Evolutionary conservation across 805 yeast genomes (phyloP), one percentile per base, ranked within the genome.

Genomic region (Sugiyamaella valdiviana): DNA sequence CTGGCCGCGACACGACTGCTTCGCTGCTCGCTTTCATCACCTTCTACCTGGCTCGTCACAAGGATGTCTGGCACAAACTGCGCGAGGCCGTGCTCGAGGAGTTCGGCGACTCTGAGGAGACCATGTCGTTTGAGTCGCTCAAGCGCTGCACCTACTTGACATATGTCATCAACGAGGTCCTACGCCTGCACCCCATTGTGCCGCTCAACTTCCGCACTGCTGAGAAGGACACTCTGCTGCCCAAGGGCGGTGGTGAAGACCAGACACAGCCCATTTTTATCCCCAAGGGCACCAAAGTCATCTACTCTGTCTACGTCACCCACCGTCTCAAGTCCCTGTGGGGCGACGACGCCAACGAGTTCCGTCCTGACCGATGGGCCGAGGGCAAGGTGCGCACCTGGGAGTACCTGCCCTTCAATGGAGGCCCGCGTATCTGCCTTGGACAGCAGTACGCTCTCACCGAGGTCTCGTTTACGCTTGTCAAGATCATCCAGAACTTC

Each of bases 1-100:
- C 81, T 19, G 80, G 79, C 37, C 68, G 81, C 54, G 80, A 77
- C 57, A 76, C 80, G 39, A 76, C 81, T 12, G 80, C 80, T 6
- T 71, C 75, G 3, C 63, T 74, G 37, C 66, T 76, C 50, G 68
- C 77, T 12, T 74, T 69, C 58, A 58, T 70, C 20, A 63, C 75
- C 45, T 73, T 62, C 53, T 75, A 75, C 57, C 66, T 76, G 45
- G 70, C 76, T n/a, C 65, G 74, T 46, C 61, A 74, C 57, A 60
- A 61, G 36, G 51, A 56, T 6, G 58, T 60, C n/a, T 63, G 53
- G 50, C 42, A 54, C 32, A 60, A 61, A 51, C 66, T 76, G 49
- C 69, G 76, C 45, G 61, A 58, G 39, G 71, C 66, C 35, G 63
- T 77, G 3, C 47, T 68, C 0, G 61, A 57, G 23, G 61, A 73